Evolutionary conservation across 2,329 filamentous ascomycete species (phyloP), one percentile per base, ranked within the genome.

Genomic region (Pestalotiopsis sp.): DNA sequence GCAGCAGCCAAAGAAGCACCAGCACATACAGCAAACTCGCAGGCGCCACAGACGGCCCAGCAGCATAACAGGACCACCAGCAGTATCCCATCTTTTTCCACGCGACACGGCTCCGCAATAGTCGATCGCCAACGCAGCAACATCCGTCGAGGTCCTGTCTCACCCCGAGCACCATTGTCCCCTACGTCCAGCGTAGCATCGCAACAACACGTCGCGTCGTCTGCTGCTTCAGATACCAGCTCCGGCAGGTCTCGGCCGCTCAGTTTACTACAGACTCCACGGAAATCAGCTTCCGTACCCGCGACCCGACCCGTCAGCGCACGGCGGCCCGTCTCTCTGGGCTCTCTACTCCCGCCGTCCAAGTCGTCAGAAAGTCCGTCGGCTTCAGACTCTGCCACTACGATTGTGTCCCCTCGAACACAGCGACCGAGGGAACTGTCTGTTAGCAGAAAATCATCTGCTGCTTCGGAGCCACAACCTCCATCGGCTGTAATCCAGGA

Each of bases 261-360:
- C 69, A 36, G 31, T 36, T 80, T 81, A 64, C 79, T 80, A 70
- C 79, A 82, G 72, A 72, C 77, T 68, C 71, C 77, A 61, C 70
- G 77, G n/a, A 69, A 74, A 69, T 20, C 31, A 62, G 68, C 74
- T 68, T 68, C 74, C 39, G 72, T 71, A 65, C 64, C 72, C 66
- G 66, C 73, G 68, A 71, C 74, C 66, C 73, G 78, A 56, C 71
- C 74, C 57, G 62, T 71, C 41, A 77, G 31, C 31, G 23, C 49
- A 65, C 80, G 79, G 70, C 80, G 80, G 49, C 78, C 81, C 31
- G 77, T 80, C 64, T 82, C 82, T 64, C 77, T 81, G 68, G 79
- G 80, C 52, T 20, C 59, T 36, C 77, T 78, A 20, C 74, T 74
- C 49, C 62, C 71, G 66, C 67, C 70, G n/a, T 68, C 70, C 41